These are phyloP conservation scores for Eucalyptus curtisii DNA, from an alignment of 345 rosid genomes.

Conservation along the genomic window DNA sequence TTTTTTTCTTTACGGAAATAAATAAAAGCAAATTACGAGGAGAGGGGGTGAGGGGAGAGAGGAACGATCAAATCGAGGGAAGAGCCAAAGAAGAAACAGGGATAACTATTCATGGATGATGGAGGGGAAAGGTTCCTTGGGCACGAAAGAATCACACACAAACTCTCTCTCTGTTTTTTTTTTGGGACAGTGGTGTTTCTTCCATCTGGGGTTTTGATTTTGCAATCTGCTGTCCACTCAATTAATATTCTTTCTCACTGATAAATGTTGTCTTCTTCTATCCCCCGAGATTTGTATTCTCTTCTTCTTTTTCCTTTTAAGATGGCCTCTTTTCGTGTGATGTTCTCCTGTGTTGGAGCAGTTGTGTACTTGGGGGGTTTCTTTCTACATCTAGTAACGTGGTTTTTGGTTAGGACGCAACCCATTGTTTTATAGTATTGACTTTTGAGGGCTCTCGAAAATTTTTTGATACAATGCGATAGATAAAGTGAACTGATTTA, in stretches of 20 bases:
- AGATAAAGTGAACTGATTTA: background rate
- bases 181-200: background rate
- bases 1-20: background rate
- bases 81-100: background rate
- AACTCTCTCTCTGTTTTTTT: background rate
- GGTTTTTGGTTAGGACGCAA: background rate
- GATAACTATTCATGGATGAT: background rate
- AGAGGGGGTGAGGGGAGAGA: background rate
- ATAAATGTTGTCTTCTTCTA: background rate
- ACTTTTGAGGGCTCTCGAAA: background rate
- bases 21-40: background rate
- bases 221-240: background rate
- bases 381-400: background rate
- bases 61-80: constrained; percentile 58
- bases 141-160: background rate
- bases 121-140: background rate
- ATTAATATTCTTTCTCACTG: background rate
- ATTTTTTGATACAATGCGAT: background rate
- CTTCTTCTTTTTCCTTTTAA: background rate
- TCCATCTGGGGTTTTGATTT: background rate
- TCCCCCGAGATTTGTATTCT: background rate
- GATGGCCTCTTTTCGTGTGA: background rate
- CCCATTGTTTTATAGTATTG: background rate
- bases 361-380: background rate
- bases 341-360: background rate